Evolutionary conservation across 768 basidiomycete genomes (phyloP).

Genomic region (Amanita inopinata): DNA sequence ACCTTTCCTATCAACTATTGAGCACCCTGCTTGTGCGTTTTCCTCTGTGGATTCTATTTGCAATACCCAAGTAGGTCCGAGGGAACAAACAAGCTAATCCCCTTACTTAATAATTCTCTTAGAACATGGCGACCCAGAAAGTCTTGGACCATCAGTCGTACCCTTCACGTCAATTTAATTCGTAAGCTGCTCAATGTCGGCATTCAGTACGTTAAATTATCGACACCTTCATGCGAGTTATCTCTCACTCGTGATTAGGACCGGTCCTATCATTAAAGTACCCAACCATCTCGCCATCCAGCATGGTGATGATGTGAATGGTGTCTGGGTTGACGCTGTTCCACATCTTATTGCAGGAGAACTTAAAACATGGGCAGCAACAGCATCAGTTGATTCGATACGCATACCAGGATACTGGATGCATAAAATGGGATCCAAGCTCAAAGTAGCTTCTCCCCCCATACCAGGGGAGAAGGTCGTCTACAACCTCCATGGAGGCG

Average conservation of each 20-base stretch:
- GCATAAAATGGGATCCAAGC: conserved; percentile 29
- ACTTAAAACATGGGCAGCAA: conserved; percentile 29
- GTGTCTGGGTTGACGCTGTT: conserved; percentile 38
- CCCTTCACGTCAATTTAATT: conserved; percentile 25
- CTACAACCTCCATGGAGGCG: conserved; percentile 60
- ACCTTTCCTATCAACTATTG: conserved; percentile 32
- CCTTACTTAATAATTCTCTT: background rate
- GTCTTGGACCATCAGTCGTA: conserved; percentile 35
- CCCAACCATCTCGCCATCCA: conserved; percentile 34
- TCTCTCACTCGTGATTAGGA: conserved; percentile 16
- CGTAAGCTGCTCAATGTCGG: conserved; percentile 20
- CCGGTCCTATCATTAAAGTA: conserved; percentile 21
- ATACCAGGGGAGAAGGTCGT: conserved; percentile 45
- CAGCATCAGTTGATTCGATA: conserved; percentile 28
- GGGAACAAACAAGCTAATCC: too few species aligned
- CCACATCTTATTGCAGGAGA: conserved; percentile 34
- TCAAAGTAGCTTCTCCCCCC: conserved; percentile 27
- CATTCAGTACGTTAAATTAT: conserved; percentile 17
- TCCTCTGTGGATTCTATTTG: conserved; percentile 37
- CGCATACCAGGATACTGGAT: conserved; percentile 52
- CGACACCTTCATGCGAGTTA: background rate
- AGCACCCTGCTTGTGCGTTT: conserved; percentile 31
- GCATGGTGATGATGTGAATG: conserved; percentile 30
- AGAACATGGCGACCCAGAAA: conserved; percentile 34
- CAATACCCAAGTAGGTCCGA: conserved; percentile 31